Conservation (phyloP, 2,329 filamentous ascomycete species). For the Akanthomyces muscarius region DNA sequence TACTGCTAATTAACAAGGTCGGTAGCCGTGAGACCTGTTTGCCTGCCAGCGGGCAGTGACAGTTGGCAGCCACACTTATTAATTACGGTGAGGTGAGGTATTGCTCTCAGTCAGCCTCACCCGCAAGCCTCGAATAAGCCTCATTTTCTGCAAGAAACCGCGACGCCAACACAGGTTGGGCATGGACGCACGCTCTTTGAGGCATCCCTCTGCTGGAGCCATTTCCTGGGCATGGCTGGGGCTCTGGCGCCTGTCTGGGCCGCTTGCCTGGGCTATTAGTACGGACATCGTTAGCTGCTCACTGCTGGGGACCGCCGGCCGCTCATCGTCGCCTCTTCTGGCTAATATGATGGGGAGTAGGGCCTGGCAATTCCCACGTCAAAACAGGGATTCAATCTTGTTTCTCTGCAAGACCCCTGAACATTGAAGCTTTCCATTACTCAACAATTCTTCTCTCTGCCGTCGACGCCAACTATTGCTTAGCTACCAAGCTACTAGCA, state of each 20-base stretch:
- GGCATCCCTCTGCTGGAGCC: background rate
- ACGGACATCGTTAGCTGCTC: background rate
- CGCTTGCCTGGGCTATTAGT: background rate
- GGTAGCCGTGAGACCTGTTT: background rate
- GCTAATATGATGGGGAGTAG: background rate
- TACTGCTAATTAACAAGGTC: too few species aligned
- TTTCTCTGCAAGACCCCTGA: conserved; percentile 6
- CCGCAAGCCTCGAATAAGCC: background rate
- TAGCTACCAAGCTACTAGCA: too few species aligned
- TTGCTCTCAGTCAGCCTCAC: conserved; percentile 7
- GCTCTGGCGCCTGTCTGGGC: background rate
- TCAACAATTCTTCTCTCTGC: background rate
- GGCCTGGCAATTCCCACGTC: background rate
- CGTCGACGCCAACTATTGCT: too few species aligned
- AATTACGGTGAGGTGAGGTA: background rate
- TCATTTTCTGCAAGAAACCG: conserved; percentile 2
- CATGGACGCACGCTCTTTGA: background rate
- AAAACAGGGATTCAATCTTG: conserved; percentile 5
- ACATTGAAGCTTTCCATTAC: background rate
- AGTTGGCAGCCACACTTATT: background rate
- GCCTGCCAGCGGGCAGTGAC: background rate
- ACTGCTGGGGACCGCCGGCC: background rate
- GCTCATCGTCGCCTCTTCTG: conserved; percentile 10
- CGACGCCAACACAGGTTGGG: background rate
- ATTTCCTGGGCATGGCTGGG: background rate